These are phyloP conservation scores for Cladobotryum protrusum DNA, from an alignment of 2,329 filamentous ascomycete genomes.

Conservation along the genomic window DNA sequence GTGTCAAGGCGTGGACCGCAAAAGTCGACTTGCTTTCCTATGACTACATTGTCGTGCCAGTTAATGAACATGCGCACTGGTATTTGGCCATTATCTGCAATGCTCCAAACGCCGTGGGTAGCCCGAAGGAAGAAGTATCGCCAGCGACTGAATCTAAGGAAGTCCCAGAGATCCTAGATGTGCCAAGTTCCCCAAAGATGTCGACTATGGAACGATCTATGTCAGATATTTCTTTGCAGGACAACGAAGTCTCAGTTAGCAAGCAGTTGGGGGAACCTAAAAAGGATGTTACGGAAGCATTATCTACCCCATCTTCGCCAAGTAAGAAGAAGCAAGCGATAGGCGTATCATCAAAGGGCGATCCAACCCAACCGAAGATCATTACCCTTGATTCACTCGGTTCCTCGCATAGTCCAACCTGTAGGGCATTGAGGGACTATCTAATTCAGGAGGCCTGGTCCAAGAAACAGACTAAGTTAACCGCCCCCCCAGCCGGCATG, in stretches of 20 bases:
- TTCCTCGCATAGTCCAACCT: slow-evolving; percentile 55
- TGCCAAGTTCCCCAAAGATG: slow-evolving; percentile 10
- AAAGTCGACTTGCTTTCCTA: slow-evolving; percentile 78
- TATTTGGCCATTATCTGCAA: slow-evolving; percentile 96
- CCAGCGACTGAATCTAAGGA: slow-evolving; percentile 10
- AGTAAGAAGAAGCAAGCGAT: slow-evolving; percentile 12
- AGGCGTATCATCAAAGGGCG: slow-evolving; percentile 20
- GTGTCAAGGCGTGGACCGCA: slow-evolving; percentile 81
- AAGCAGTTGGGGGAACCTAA: slow-evolving; percentile 4
- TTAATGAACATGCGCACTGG: slow-evolving; percentile 87
- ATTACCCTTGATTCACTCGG: slow-evolving; percentile 85
- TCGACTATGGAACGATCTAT: slow-evolving; percentile 15
- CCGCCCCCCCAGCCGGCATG: slow-evolving; percentile 41
- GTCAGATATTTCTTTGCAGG: slow-evolving; percentile 20
- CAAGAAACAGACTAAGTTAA: slow-evolving; percentile 44
- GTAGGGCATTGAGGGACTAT: slow-evolving; percentile 68
- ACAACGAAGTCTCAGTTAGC: slow-evolving; percentile 8
- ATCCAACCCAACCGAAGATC: slow-evolving; percentile 58
- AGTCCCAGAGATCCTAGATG: slow-evolving; percentile 9
- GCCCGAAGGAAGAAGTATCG: slow-evolving; percentile 5
- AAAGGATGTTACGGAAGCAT: background rate
- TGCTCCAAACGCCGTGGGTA: slow-evolving; percentile 53
- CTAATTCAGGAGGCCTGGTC: slow-evolving; percentile 64
- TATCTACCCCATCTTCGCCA: background rate
- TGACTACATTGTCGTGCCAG: slow-evolving; percentile 86